A percentile compares a stretch with the other conserved stretches of the same genome.
Evolutionary conservation across 495 filamentous ascomycete species (phyloP).

Genomic region (Cercophora scortea): DNA sequence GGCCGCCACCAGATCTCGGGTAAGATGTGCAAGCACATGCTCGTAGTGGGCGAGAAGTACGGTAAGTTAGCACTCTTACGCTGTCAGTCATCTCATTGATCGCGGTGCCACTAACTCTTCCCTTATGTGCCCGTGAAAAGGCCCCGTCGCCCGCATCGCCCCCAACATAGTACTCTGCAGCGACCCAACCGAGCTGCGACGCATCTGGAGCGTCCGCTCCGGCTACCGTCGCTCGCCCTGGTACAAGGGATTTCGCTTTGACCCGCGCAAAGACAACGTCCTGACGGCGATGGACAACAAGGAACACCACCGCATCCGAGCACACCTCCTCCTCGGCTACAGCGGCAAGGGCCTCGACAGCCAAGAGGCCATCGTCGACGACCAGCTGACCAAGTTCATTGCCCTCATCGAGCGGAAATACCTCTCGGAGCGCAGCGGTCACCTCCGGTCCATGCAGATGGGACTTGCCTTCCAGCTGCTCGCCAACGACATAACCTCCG

Average conservation of each 20-base stretch:
- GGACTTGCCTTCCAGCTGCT: conserved; percentile 25
- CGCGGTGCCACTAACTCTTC: not conserved
- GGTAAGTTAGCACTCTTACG: not conserved
- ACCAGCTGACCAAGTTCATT: conserved; percentile 8
- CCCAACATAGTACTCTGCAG: conserved; percentile 9
- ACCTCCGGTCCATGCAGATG: conserved; percentile 24
- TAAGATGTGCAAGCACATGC: not conserved
- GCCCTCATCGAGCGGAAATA: conserved; percentile 11
- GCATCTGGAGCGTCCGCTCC: conserved; percentile 13
- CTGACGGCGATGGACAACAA: conserved; percentile 11
- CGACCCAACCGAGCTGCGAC: conserved; percentile 7
- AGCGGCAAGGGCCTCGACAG: conserved; percentile 1
- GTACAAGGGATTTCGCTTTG: conserved; percentile 13
- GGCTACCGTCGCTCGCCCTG: conserved; percentile 9
- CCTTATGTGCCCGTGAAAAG: not conserved
- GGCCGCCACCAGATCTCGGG: not conserved
- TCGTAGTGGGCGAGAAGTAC: conserved; percentile 2
- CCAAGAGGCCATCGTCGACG: conserved; percentile 5
- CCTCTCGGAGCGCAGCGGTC: not conserved
- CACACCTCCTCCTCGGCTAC: conserved; percentile 6
- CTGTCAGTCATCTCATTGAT: not conserved
- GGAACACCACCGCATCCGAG: conserved; percentile 8
- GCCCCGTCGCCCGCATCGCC: not conserved
- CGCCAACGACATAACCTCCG: conserved; percentile 32
- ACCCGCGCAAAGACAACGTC: conserved; percentile 12